These are phyloP conservation scores for Xylariaceae sp. DNA, from an alignment of 2,329 filamentous ascomycete species.

Conservation along the genomic window DNA sequence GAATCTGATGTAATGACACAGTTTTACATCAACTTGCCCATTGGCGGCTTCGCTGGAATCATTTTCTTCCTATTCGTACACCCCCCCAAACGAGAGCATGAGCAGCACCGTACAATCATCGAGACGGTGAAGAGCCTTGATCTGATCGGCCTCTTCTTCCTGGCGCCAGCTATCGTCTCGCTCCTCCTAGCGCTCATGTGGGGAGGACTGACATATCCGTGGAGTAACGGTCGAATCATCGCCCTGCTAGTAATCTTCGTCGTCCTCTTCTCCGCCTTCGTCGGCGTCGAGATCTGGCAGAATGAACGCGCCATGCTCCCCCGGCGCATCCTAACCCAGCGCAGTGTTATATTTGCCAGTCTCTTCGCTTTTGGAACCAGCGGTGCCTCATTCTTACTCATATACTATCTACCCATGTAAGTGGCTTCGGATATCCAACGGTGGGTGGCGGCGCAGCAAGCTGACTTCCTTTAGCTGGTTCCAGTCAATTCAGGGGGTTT, in stretches of 20 bases:
- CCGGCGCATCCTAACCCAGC: conserved; percentile 23
- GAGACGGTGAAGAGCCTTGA: conserved; percentile 13
- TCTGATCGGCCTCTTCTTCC: conserved; percentile 12
- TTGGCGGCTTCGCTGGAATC: no score
- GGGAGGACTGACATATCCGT: conserved; percentile 35
- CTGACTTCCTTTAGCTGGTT: conserved; percentile 37
- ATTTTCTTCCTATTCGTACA: no score
- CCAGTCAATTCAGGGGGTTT: conserved; percentile 41
- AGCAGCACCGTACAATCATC: no score
- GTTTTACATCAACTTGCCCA: no score
- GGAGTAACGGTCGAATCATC: conserved; percentile 33
- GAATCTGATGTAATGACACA: no score
- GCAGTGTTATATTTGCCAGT: conserved; percentile 16
- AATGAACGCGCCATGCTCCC: conserved; percentile 21
- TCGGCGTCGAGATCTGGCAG: conserved; percentile 23
- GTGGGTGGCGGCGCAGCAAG: no score
- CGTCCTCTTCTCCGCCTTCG: conserved; percentile 33
- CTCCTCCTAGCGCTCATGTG: conserved; percentile 43
- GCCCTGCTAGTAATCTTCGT: conserved; percentile 33
- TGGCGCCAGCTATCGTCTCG: conserved; percentile 33
- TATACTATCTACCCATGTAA: conserved; percentile 34
- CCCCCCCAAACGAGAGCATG: no score
- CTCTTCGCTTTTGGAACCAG: conserved; percentile 22
- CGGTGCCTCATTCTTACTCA: conserved; percentile 29
- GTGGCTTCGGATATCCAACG: no score